Base-by-base conservation (phyloP, 805 yeast species). In the Vanderwaltozyma tropicalis region DNA sequence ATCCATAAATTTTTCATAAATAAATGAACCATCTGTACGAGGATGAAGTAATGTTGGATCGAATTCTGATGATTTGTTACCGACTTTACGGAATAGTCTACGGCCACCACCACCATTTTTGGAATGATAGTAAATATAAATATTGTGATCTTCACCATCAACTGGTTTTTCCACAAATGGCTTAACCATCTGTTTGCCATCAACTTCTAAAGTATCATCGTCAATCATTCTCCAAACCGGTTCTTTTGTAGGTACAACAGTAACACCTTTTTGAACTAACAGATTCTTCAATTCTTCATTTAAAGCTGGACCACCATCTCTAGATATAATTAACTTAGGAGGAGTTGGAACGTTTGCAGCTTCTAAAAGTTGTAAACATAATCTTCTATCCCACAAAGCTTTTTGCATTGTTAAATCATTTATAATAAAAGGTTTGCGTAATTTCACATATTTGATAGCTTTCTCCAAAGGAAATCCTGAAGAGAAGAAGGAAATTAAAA, bases 121-220 rank as follows among this genome's bases (percentile, higher is more conserved):
- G 40, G 74, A 72, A 26, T 88, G 81, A 58, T 89, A 92, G 62
- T 92, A 92, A 28, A 92, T 88, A 59, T 81, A 84, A 33, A 92
- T 89, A 55, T 92, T 92, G 62, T 92, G 99, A 61, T 92, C 96
- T 62, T 92, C 99, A 38, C 99, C 99, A 60, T 92, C 96, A 3
- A 88, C 97, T 1, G 99, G 99, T 50, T 92, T 92, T 59, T 92
- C 99, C 25, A 92, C 98, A 68, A 78, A 92, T 6, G 99, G 99
- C 57, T 92, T 92, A 29, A 67, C 69, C 64, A 92, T 64, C 8
- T 66, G 64, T 49, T 73, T 60, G 8, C 94, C 96, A 47, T 82
- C 74, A 17, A 83, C 92, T 42, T 71, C 72, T 32, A 81, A 66
- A 2, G 95, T 79, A 42, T 89, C 94, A 38, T 82, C 92, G 55